phyloP scores from a whole-genome alignment of 176 grass and related monocot genomes.

The Oryza coarctata region DNA sequence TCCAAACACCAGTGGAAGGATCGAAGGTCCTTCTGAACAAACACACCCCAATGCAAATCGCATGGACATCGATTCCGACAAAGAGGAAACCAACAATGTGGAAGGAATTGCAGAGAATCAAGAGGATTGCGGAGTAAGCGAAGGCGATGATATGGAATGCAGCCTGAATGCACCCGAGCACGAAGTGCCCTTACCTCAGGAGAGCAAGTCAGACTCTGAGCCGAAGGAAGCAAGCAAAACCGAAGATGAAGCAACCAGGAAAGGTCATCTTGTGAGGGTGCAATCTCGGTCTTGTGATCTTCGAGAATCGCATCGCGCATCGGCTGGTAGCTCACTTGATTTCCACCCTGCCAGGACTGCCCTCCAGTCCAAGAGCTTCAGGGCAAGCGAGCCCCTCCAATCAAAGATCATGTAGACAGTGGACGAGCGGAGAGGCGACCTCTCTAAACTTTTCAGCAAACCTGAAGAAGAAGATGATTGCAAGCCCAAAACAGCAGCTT shows the following conservation, averaged over 20 bases:
- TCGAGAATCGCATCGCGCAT: background rate
- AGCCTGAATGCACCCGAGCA: background rate
- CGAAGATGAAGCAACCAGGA: slow-evolving; percentile 15
- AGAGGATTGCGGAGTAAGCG: background rate
- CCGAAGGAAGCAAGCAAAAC: slow-evolving; percentile 3
- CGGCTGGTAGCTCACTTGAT: slow-evolving; percentile 25
- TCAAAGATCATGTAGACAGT: slow-evolving; percentile 73
- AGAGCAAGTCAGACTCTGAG: slow-evolving; percentile 16
- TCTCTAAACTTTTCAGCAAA: slow-evolving; percentile 63
- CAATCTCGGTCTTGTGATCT: slow-evolving; percentile 48
- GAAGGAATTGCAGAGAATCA: background rate
- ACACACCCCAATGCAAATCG: background rate
- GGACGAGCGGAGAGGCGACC: slow-evolving; percentile 62
- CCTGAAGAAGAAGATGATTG: slow-evolving; percentile 26
- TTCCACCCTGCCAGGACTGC: slow-evolving; percentile 59
- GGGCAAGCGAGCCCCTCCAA: slow-evolving; percentile 41
- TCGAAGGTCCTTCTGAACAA: slow-evolving; percentile 15
- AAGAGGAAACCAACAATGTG: slow-evolving; percentile 12
- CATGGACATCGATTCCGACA: background rate
- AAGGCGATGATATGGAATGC: slow-evolving; percentile 8
- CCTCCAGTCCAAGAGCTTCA: slow-evolving; percentile 44
- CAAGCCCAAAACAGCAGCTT: slow-evolving; percentile 23
- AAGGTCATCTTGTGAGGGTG: slow-evolving; percentile 22
- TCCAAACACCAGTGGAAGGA: background rate
- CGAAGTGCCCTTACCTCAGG: background rate